phyloP scores from a whole-genome alignment of 768 basidiomycete species.

The Pisolithus albus region DNA sequence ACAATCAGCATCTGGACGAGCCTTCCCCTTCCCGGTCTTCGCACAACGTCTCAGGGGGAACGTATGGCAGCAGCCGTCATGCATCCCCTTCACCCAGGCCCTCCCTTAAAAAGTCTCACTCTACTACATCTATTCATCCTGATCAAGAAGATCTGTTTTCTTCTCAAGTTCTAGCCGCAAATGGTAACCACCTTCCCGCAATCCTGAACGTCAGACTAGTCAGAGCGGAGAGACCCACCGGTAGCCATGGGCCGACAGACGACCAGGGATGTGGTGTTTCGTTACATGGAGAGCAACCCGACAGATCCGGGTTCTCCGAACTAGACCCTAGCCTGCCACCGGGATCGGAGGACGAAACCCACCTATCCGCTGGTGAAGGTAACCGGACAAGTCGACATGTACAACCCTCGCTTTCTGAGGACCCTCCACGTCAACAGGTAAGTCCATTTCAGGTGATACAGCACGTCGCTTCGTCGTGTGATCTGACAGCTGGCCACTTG shows the following conservation, averaged over 20 bases:
- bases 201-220: slow-evolving; percentile 23
- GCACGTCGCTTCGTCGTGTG: slow-evolving; percentile 6
- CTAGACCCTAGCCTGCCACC: background rate
- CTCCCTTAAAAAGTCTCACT: slow-evolving; percentile 16
- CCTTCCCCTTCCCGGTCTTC: slow-evolving; percentile 23
- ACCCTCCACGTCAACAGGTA: slow-evolving; percentile 9
- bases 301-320: slow-evolving; percentile 1
- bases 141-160: slow-evolving; percentile 12
- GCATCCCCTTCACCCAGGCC: slow-evolving; percentile 16
- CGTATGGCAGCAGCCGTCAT: slow-evolving; percentile 13
- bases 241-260: background rate
- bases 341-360: slow-evolving; percentile 1
- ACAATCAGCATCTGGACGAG: slow-evolving; percentile 31
- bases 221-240: slow-evolving; percentile 3
- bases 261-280: slow-evolving; percentile 21
- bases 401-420: slow-evolving; percentile 2
- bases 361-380: slow-evolving; percentile 1
- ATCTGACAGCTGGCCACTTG: background rate
- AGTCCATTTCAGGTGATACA: slow-evolving; percentile 4
- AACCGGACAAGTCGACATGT: slow-evolving; percentile 3
- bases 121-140: slow-evolving; percentile 16
- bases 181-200: background rate
- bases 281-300: slow-evolving; percentile 10
- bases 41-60: slow-evolving; percentile 31
- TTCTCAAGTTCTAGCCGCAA: slow-evolving; percentile 7